Evolutionary conservation across 257 asterid genomes (phyloP).

Genomic region (Ballota nigra): DNA sequence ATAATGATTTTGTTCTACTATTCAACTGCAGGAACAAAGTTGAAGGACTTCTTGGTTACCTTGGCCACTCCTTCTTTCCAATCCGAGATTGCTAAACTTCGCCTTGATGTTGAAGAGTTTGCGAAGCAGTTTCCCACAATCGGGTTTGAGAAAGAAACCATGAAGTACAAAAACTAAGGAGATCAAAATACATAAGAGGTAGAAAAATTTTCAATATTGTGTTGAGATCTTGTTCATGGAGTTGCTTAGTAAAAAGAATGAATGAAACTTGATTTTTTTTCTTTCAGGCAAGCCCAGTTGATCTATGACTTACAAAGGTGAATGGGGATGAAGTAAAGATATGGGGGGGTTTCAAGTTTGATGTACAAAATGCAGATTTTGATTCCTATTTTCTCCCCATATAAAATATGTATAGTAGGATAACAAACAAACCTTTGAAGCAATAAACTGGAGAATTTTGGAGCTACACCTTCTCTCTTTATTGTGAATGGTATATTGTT

Average conservation of each 20-base stretch:
- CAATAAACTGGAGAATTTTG: slow-evolving; percentile 25
- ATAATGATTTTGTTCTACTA: background rate
- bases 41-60: slow-evolving; percentile 76
- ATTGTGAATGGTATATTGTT: background rate
- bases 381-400: slow-evolving; percentile 24
- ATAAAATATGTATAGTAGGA: slow-evolving; percentile 17
- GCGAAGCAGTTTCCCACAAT: slow-evolving; percentile 86
- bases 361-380: slow-evolving; percentile 20
- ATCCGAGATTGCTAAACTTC: slow-evolving; percentile 62
- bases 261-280: background rate
- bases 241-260: background rate
- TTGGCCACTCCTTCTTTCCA: slow-evolving; percentile 45
- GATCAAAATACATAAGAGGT: slow-evolving; percentile 27
- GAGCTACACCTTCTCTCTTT: background rate
- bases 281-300: slow-evolving; percentile 19
- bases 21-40: slow-evolving; percentile 58
- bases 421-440: slow-evolving; percentile 17
- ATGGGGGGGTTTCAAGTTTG: slow-evolving; percentile 19
- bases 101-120: slow-evolving; percentile 64
- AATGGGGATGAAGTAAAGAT: slow-evolving; percentile 17
- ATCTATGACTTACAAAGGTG: slow-evolving; percentile 1
- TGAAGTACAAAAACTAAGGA: slow-evolving; percentile 74
- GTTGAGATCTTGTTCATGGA: background rate
- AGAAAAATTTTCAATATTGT: background rate
- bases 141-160: slow-evolving; percentile 82